Evolutionary conservation across 305 asterid genomes (phyloP).

Genomic region (Fraxinus floribunda): DNA sequence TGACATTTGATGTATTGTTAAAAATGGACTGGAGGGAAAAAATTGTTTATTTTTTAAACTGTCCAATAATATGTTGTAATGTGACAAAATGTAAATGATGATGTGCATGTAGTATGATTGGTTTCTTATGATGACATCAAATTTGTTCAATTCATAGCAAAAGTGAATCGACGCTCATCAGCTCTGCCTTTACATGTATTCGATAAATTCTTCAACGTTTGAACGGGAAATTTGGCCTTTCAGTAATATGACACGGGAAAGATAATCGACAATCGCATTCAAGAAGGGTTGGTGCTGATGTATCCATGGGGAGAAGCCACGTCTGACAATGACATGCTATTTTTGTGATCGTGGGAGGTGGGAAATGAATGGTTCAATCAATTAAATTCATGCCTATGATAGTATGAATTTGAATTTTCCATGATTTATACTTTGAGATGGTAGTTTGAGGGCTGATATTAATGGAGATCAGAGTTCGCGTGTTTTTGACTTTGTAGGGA

Average conservation of each 20-base stretch:
- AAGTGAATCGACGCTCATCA: too few relatives aligned
- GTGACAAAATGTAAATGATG: too few relatives aligned
- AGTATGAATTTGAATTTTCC: not conserved
- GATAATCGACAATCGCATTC: not conserved
- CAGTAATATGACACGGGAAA: not conserved
- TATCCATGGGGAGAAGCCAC: not conserved
- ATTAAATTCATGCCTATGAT: not conserved
- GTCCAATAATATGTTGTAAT: too few relatives aligned
- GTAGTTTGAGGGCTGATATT: not conserved
- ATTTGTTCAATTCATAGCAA: not conserved
- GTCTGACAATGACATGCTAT: not conserved
- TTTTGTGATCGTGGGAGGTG: not conserved
- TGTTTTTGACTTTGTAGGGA: too few relatives aligned
- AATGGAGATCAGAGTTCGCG: too few relatives aligned
- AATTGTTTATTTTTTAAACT: too few relatives aligned
- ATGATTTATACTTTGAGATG: not conserved
- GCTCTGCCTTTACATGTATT: not conserved
- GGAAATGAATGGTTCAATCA: not conserved
- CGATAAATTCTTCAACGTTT: not conserved
- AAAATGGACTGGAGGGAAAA: too few relatives aligned
- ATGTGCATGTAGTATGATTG: too few relatives aligned
- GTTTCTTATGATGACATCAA: not conserved
- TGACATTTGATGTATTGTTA: too few relatives aligned
- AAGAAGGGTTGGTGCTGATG: not conserved
- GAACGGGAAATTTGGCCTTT: not conserved